A percentile compares a stretch with the other conserved stretches of the same genome.
phyloP scores from a whole-genome alignment of 2,329 filamentous ascomycete genomes.

The Claviceps sp. region DNA sequence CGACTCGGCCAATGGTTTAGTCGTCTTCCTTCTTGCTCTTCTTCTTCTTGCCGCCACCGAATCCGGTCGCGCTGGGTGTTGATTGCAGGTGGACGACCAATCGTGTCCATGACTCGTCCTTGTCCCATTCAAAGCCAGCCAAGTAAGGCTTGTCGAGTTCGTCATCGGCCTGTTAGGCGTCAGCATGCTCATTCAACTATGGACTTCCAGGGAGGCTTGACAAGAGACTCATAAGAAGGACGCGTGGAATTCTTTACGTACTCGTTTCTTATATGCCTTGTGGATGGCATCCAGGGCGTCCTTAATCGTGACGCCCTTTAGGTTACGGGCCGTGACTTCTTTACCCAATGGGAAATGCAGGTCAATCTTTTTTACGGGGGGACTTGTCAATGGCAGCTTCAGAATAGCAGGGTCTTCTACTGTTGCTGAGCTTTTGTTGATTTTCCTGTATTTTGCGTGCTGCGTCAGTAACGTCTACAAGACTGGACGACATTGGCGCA shows the following conservation, averaged over 20 bases:
- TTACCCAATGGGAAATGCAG: slow-evolving; percentile 81
- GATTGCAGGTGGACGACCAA: slow-evolving; percentile 78
- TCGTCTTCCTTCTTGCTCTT: slow-evolving; percentile 54
- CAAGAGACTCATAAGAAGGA: too few species aligned
- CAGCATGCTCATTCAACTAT: background rate
- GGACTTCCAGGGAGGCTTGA: too few species aligned
- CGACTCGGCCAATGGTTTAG: slow-evolving; percentile 11
- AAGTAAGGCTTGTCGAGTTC: slow-evolving; percentile 81
- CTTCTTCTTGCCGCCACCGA: slow-evolving; percentile 46
- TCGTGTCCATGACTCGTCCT: slow-evolving; percentile 77
- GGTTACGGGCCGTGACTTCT: slow-evolving; percentile 77
- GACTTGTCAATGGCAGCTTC: slow-evolving; percentile 66
- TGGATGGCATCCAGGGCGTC: slow-evolving; percentile 90
- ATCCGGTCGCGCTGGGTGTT: slow-evolving; percentile 41
- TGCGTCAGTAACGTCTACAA: background rate
- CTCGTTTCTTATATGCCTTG: slow-evolving; percentile 95
- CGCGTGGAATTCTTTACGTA: slow-evolving; percentile 26
- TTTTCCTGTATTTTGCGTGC: slow-evolving; percentile 50
- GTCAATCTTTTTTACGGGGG: slow-evolving; percentile 87
- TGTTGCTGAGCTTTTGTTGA: slow-evolving; percentile 69
- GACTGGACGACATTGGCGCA: too few species aligned
- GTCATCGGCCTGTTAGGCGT: slow-evolving; percentile 60
- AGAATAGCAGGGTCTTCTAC: slow-evolving; percentile 77
- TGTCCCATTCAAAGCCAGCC: slow-evolving; percentile 92
- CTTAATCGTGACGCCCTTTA: slow-evolving; percentile 94